A percentile compares a stretch with the other conserved stretches of the same genome.
These are phyloP conservation scores for Lithocarpus polystachyus DNA, from an alignment of 306 rosid genomes.

Conservation along the genomic window DNA sequence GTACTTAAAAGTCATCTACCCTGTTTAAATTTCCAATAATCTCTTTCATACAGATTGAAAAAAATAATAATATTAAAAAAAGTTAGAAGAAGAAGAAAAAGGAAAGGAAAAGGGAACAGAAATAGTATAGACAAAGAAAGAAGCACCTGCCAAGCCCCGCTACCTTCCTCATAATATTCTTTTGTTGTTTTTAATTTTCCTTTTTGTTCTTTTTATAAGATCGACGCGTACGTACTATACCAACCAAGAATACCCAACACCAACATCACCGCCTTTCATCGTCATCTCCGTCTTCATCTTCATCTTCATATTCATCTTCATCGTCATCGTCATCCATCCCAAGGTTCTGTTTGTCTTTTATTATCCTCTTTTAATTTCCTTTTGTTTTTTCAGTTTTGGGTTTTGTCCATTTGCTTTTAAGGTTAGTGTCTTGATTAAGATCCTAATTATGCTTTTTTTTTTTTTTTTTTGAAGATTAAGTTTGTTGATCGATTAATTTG, in stretches of 20 bases:
- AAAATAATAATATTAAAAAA: not conserved
- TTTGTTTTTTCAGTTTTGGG: not conserved
- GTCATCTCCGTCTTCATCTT: not conserved
- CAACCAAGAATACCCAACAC: not conserved
- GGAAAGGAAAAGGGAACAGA: not conserved
- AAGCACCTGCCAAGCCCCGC: not conserved
- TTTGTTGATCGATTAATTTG: not conserved
- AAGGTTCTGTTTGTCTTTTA: not conserved
- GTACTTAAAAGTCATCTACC: too few relatives aligned
- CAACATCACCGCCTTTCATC: not conserved
- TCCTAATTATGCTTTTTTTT: constrained; percentile 7
- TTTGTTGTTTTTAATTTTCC: not conserved
- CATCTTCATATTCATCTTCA: not conserved
- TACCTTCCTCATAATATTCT: not conserved
- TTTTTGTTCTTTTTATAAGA: not conserved
- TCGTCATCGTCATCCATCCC: not conserved
- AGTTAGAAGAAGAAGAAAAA: not conserved
- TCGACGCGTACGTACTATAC: not conserved
- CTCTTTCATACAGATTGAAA: not conserved
- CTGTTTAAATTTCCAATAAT: too few relatives aligned
- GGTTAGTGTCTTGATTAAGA: constrained; percentile 5
- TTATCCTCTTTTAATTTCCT: not conserved
- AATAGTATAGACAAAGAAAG: not conserved
- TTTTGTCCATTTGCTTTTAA: not conserved
- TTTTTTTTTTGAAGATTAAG: constrained; percentile 6